These are phyloP conservation scores for Flaveria sonorensis DNA, from an alignment of 129 eudicot genomes.

Conservation along the genomic window DNA sequence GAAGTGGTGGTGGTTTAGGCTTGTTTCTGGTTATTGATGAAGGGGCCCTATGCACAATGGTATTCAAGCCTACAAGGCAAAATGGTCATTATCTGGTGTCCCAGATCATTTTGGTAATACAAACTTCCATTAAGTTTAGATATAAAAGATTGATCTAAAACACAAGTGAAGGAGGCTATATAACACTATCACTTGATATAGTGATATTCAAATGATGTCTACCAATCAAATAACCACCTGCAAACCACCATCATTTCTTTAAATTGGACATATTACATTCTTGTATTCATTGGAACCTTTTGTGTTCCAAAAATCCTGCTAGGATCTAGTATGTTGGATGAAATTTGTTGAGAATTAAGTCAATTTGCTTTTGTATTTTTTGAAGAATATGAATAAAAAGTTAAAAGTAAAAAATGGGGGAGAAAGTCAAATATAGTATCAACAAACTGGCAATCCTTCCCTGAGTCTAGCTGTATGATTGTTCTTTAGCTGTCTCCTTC, in stretches of 20 bases:
- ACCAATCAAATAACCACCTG: background rate
- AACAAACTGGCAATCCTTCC: conserved; percentile 29
- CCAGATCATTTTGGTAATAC: background rate
- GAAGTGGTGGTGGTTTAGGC: background rate
- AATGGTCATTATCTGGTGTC: background rate
- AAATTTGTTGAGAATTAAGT: background rate
- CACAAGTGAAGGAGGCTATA: background rate
- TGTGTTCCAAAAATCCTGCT: conserved; percentile 19
- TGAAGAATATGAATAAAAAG: conserved; percentile 12
- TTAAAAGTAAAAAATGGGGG: background rate
- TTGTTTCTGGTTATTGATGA: background rate
- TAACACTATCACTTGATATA: background rate
- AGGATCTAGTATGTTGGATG: conserved; percentile 6
- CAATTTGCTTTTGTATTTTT: conserved; percentile 4
- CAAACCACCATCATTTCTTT: conserved; percentile 12
- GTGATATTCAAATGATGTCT: too few relatives aligned
- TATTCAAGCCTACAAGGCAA: background rate
- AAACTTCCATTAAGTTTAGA: background rate
- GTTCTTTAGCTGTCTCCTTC: conserved; percentile 43
- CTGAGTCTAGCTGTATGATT: conserved; percentile 29
- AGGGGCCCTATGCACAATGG: background rate
- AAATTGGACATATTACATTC: conserved; percentile 17
- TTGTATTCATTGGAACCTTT: conserved; percentile 6
- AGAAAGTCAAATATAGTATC: conserved; percentile 5
- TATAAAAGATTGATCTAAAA: background rate